phyloP scores from a whole-genome alignment of 1,284 basidiomycete species.

The Cryptococcus sp. region DNA sequence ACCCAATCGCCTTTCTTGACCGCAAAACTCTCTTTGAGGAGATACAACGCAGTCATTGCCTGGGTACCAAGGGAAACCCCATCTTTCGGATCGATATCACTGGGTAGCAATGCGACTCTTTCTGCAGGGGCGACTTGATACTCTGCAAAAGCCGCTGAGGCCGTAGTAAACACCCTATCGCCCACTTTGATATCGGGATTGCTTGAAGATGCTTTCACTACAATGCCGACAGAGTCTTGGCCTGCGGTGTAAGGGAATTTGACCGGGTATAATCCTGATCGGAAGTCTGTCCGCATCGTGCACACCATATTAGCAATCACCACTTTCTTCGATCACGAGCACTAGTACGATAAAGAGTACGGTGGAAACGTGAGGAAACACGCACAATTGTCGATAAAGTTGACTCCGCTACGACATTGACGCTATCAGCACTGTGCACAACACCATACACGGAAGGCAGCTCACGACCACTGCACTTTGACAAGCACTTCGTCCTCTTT shows the following conservation, averaged over 20 bases:
- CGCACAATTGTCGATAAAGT: constrained; percentile 63
- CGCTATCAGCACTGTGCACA: background rate
- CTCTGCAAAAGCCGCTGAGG: constrained; percentile 67
- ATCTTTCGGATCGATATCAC: constrained; percentile 60
- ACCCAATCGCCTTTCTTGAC: constrained; percentile 64
- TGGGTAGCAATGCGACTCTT: constrained; percentile 59
- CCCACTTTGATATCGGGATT: constrained; percentile 53
- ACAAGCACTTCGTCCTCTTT: constrained; percentile 71
- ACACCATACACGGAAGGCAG: background rate
- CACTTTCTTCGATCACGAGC: background rate
- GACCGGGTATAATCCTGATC: constrained; percentile 56
- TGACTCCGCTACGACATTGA: constrained; percentile 62
- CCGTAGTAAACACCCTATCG: constrained; percentile 57
- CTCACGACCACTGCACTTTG: constrained; percentile 61
- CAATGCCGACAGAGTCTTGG: constrained; percentile 73
- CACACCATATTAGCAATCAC: background rate
- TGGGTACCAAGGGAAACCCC: constrained; percentile 73
- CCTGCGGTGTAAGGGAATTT: constrained; percentile 74
- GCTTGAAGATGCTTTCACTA: constrained; percentile 57
- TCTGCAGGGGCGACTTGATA: constrained; percentile 70
- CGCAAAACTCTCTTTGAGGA: constrained; percentile 79
- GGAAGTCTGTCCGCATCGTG: constrained; percentile 38
- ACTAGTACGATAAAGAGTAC: background rate
- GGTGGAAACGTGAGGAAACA: background rate
- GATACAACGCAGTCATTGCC: constrained; percentile 75